Percentiles rank a stretch among this genome's conserved stretches.
Evolutionary conservation across 2,329 filamentous ascomycete genomes (phyloP).

Genomic region (Fusarium tricinctum): DNA sequence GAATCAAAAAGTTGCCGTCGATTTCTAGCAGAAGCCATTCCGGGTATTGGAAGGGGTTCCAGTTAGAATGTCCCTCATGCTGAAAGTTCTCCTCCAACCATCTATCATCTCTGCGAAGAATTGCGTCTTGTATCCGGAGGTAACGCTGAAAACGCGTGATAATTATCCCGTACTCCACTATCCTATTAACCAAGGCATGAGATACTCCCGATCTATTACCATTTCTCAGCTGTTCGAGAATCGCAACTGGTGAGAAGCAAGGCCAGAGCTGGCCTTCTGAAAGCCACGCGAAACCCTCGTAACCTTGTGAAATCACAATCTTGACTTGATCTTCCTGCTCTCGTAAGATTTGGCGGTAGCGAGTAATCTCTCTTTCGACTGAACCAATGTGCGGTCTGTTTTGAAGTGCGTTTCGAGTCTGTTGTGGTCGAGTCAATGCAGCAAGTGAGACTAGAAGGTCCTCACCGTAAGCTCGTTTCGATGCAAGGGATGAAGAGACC

Average conservation of each 20-base stretch:
- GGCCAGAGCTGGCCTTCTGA: conserved; percentile 61
- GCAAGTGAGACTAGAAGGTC: conserved; percentile 29
- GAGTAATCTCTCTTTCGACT: rapidly evolving
- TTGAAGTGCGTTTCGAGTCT: not conserved
- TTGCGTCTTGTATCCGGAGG: conserved; percentile 57
- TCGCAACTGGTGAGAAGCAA: conserved; percentile 55
- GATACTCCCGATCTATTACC: conserved; percentile 42
- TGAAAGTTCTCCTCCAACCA: conserved; percentile 60
- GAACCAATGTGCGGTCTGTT: rapidly evolving
- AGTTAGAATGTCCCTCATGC: conserved; percentile 67
- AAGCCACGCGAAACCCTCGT: conserved; percentile 55
- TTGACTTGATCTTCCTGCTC: not conserved
- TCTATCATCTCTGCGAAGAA: conserved; percentile 42
- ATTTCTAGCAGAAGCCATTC: conserved; percentile 78
- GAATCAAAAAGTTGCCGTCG: conserved; percentile 73
- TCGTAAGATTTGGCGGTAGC: not conserved
- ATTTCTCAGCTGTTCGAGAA: conserved; percentile 63
- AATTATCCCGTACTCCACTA: conserved; percentile 61
- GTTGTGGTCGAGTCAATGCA: conserved; percentile 11
- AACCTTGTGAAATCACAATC: not conserved
- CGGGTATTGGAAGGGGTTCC: conserved; percentile 63
- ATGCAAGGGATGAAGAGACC: not conserved
- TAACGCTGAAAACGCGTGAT: conserved; percentile 62
- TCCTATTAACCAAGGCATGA: conserved; percentile 54
- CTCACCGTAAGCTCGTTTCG: conserved; percentile 35